Base-by-base conservation (phyloP, 2,329 filamentous ascomycete species). In the Diaporthe eres region DNA sequence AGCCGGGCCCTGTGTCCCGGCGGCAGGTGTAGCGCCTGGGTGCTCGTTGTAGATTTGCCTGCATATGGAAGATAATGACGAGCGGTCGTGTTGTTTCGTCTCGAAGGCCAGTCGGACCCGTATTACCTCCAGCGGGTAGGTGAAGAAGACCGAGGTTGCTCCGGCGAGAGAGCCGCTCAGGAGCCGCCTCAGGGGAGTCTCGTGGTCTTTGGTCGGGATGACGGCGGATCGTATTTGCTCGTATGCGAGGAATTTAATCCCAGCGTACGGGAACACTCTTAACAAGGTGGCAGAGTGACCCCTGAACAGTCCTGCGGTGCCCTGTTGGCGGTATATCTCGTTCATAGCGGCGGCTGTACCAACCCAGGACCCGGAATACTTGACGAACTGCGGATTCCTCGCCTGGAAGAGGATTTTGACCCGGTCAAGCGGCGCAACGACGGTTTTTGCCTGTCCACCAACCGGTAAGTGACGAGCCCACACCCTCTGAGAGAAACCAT, bases 371-470 rank as follows among this genome's bases (percentile, higher is more conserved):
- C 95, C 94, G 1, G 95, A 92, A 83, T 98, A 99, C 85, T 98
- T 98, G 72, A 94, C 91, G 83, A 98, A 99, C 79, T 97, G 93
- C 4, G 97, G 97, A 81, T 97, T 98, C 81, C 94, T 95, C 71
- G 97, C 94, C 84, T 99, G 97, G 86, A 99, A 98, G 57, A 99
- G 93, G 82, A 99, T 99, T 86, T 99, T 99, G 81, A 99, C 97
- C 79, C 97, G 93, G 85, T 99, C 97, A 78, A 99, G 94, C 34
- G 97, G 97, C 34, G 95, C 97, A 51, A 99, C 97, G 9, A 98
- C 88, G 0, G 96, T 98, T 88, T 99, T 99, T 77, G 94, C 97
- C 95, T 98, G 80, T 71, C 60, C 31, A 17, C 22, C 17, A 10
- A 68, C 22, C 34, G 9, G 60, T 82, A 70, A 81, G 78, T 55